Conservation (phyloP, 2,329 filamentous ascomycete genomes). For the Elsinoe necatrix region DNA sequence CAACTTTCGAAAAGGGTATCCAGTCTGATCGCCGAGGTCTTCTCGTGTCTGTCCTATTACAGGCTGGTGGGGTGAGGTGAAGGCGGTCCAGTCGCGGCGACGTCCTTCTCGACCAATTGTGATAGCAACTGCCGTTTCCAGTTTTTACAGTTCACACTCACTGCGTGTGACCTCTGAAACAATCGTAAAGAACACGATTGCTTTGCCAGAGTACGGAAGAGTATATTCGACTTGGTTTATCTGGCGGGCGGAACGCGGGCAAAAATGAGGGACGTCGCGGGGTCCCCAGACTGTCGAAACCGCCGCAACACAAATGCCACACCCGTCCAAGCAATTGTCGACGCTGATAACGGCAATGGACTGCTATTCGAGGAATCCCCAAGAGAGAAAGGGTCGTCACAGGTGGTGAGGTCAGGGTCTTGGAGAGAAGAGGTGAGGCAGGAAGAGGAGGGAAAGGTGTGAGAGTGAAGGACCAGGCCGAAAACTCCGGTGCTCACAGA, state of each 20-base stretch:
- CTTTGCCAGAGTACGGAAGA: not conserved
- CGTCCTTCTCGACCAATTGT: not conserved
- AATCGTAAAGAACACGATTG: not conserved
- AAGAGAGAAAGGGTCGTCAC: not conserved
- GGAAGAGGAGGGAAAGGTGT: constrained; percentile 1
- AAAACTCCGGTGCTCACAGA: constrained; percentile 15
- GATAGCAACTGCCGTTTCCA: not conserved
- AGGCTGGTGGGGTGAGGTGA: not conserved
- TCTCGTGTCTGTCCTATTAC: not conserved
- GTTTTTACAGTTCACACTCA: not conserved
- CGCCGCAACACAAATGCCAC: constrained; percentile 13
- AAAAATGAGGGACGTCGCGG: constrained; percentile 8
- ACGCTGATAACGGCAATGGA: not conserved
- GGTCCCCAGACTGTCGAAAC: constrained; percentile 6
- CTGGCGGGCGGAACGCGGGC: not conserved
- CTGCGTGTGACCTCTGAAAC: not conserved
- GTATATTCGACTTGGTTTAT: not conserved
- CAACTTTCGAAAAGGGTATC: not conserved
- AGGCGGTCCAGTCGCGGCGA: not conserved
- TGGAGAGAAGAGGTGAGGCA: not conserved
- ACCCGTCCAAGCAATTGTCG: constrained; percentile 1
- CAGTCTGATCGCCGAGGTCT: not conserved
- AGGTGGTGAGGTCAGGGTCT: not conserved
- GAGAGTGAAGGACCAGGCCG: constrained; percentile 2
- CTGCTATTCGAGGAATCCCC: not conserved